Base-by-base conservation (phyloP, 768 basidiomycete genomes). In the Lactifluus hygrophoroides region DNA sequence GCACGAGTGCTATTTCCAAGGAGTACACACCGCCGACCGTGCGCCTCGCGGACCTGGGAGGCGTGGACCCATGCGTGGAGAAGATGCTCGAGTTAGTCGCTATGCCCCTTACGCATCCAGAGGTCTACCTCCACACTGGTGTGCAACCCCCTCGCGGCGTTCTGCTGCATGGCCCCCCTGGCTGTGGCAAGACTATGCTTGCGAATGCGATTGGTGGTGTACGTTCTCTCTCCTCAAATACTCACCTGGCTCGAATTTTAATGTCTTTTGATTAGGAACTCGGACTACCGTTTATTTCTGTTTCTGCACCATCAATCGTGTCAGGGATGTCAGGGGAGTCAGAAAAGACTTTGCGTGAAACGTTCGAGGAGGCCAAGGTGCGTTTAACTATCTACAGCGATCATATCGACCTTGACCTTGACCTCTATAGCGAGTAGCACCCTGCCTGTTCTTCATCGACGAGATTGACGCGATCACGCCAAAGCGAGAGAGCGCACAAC, bases 311-410 rank as follows among this genome's bases (percentile, higher is more conserved):
- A 0, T 91, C 90, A 0, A 88, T 99, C 58, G 93, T 99, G 8
- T 94, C 90, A 2, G 95, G 96, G 1, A 96, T 98, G 93, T 96
- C 93, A 0, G 96, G 96, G 46, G 96, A 99, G 71, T 94, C 92
- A 0, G 96, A 99, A 69, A 98, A 95, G 75, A 94, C 93, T 0
- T 74, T 99, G 5, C 76, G 96, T 43, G 95, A 97, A 67, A 94
- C 92, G 0, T 99, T 99, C 67, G 95, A 96, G 30, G 95, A 98
- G 70, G 96, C 96, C 6, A 94, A 92, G 74, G 93, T 92, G 30
- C 5, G 76, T 70, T 37, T 21, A 19, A 5, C 2, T 32, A n/a
- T 46, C 6, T 13, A 2, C 11, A 1, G 14, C 1, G 4, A 30
- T 32, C 14, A 16, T n/a, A 7, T 13, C 47, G 30, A 35, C 27